A percentile compares a stretch with the other conserved stretches of the same genome.
Conservation (phyloP, 2,329 filamentous ascomycete genomes). For the Dendryphion nanum region DNA sequence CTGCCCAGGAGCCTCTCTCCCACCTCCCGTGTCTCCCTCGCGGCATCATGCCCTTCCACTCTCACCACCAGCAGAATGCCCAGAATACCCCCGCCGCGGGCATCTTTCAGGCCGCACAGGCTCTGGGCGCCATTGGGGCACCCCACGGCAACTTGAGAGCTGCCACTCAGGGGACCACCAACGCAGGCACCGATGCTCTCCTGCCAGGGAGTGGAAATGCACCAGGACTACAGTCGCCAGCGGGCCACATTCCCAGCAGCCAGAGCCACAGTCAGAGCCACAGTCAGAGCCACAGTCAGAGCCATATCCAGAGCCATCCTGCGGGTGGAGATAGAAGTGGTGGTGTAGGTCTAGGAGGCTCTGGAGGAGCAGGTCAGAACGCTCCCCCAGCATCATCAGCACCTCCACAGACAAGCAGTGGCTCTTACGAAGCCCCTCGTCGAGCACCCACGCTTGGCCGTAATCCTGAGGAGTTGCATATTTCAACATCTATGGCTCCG, state of each 20-base stretch:
- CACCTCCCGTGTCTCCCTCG: constrained; percentile 1
- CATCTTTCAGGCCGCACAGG: constrained; percentile 47
- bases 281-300: too few relatives aligned
- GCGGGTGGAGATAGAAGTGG: too few relatives aligned
- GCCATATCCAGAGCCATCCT: too few relatives aligned
- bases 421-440: constrained; percentile 52
- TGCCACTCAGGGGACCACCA: constrained; percentile 41
- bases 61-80: constrained; percentile 28
- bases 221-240: constrained; percentile 20
- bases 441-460: constrained; percentile 48
- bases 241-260: constrained; percentile 7
- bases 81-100: constrained; percentile 40
- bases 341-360: constrained; percentile 1
- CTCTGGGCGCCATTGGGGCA: constrained; percentile 48
- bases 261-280: background rate
- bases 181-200: constrained; percentile 46
- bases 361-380: constrained; percentile 27
- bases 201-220: constrained; percentile 38
- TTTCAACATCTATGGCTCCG: constrained; percentile 42
- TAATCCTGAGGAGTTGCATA: constrained; percentile 57
- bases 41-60: constrained; percentile 39
- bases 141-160: constrained; percentile 42
- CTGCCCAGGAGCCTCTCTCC: constrained; percentile 2
- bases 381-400: constrained; percentile 23
- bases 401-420: constrained; percentile 38